A percentile compares a stretch with the other conserved stretches of the same genome.
These are phyloP conservation scores for Ustilago tritici DNA, from an alignment of 1,284 basidiomycete species.

Conservation along the genomic window DNA sequence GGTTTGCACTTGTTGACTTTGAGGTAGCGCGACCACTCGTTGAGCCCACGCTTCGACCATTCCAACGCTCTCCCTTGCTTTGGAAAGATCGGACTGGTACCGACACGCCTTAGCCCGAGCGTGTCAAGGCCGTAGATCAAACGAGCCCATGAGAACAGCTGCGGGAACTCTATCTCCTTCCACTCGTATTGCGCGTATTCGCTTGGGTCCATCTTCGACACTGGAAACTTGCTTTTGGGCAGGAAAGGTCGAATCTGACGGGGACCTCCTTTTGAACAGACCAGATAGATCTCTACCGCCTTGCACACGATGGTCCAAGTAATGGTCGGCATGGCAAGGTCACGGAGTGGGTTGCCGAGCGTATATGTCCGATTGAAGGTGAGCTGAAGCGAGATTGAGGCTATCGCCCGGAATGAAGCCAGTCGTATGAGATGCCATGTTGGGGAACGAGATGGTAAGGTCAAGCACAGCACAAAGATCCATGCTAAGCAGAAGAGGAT, in stretches of 20 bases:
- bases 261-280: conserved; percentile 30
- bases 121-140: conserved; percentile 32
- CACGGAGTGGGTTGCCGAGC: conserved; percentile 39
- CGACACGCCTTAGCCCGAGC: conserved; percentile 17
- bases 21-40: conserved; percentile 36
- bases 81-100: conserved; percentile 24
- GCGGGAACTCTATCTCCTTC: conserved; percentile 24
- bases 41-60: conserved; percentile 33
- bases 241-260: conserved; percentile 36
- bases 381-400: conserved; percentile 7
- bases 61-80: conserved; percentile 38
- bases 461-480: conserved; percentile 41
- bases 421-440: conserved; percentile 26
- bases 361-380: conserved; percentile 26
- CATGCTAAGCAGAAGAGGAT: conserved; percentile 23
- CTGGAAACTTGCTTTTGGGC: conserved; percentile 1
- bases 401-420: conserved; percentile 29
- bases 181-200: conserved; percentile 33
- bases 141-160: conserved; percentile 16
- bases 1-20: conserved; percentile 22
- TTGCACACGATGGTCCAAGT: conserved; percentile 41
- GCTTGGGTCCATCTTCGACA: conserved; percentile 12
- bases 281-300: conserved; percentile 30
- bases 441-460: conserved; percentile 18
- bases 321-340: conserved; percentile 34